Evolutionary conservation across 2,329 filamentous ascomycete species (phyloP).

Genomic region (Cytospora schulzeri): DNA sequence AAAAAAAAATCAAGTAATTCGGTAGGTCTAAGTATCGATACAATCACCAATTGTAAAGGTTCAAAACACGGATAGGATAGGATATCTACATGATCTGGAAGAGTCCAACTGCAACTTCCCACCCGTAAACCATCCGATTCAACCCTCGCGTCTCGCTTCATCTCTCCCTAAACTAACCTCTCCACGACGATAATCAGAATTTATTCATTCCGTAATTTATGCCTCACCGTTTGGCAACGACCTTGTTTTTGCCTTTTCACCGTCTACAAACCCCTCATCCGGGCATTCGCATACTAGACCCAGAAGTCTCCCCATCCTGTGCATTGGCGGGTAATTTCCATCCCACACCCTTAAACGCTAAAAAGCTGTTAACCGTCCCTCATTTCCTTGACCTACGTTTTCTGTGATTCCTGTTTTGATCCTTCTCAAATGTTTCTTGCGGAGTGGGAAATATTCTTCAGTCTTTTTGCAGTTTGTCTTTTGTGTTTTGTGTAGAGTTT

Average conservation of each 20-base stretch:
- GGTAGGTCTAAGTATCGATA: no score
- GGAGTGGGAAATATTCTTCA: background rate
- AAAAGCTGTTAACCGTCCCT: background rate
- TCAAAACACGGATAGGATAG: no score
- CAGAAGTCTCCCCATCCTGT: conserved; percentile 1
- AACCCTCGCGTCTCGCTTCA: background rate
- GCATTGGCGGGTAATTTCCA: background rate
- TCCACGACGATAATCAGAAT: background rate
- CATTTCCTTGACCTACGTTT: background rate
- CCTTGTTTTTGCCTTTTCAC: background rate
- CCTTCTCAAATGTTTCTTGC: background rate
- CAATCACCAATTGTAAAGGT: no score
- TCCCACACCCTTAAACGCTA: background rate
- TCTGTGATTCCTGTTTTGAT: background rate
- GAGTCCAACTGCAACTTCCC: background rate
- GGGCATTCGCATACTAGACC: background rate
- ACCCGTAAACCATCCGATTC: background rate
- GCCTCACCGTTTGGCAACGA: background rate
- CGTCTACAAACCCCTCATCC: background rate
- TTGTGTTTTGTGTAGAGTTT: background rate
- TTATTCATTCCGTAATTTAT: background rate
- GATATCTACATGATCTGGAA: background rate
- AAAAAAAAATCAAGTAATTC: no score
- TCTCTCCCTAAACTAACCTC: background rate
- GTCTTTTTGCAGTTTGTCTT: background rate